Base-by-base conservation (phyloP, 2,329 filamentous ascomycete species). In the Cylindrodendrum hubeiense region DNA sequence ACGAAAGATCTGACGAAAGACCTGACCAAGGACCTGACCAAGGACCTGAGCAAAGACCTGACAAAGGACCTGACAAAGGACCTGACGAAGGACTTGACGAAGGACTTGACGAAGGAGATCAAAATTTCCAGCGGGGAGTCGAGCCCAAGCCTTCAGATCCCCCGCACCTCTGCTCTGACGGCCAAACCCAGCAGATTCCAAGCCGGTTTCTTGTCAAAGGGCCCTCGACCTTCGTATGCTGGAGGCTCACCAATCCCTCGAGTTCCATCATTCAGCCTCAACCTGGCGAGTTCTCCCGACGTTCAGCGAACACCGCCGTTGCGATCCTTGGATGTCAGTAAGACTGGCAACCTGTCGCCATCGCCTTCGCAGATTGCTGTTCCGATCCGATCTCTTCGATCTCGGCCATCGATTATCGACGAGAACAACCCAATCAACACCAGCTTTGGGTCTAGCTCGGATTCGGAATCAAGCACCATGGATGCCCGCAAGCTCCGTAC, bases 131-230 rank as follows among this genome's bases (percentile, higher is more conserved):
- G 83, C 86, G 74, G 90, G 79, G 67, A 85, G 79, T 73, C 87
- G 76, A 77, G 89, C 85, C 81, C 88, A 1, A 90, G 89, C 3
- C 81, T 91, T 37, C 87, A 91, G 44, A 77, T 89, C 0, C 81
- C 82, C 0, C 83, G 86, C 46, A 72, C 78, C 15, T 78, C 63
- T 17, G 77, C 69, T 49, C 66, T 70, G 49, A 60, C 74, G 17
- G 71, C 79, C 34, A 93, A 93, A 72, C 88, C 88, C 54, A 92
- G 88, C 80, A 89, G 95, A 46, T 98, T 98, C 81, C 93, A 97
- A 73, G 87, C 94, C 2, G 95, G 95, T 5, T 97, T 97, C 78
- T 82, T 98, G 24, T 90, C 93, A 82, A 87, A 87, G 76, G 74
- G 72, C 37, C 71, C 79, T 43, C 79, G 82, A 46, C 74, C 77